Conservation (phyloP, 306 rosid genomes). For the Corylus avellana region DNA sequence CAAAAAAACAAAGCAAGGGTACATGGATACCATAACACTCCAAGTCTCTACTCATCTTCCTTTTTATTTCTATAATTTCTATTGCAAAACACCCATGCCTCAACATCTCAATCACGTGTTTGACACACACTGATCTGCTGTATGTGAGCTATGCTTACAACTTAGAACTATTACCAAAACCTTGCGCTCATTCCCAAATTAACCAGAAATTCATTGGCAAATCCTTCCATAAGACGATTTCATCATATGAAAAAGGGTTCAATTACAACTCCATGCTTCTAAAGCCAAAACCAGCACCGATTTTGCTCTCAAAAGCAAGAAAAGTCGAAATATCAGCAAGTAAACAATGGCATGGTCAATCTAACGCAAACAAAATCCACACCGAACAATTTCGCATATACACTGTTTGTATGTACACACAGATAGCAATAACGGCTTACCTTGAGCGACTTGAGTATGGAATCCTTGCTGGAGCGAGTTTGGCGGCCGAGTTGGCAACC, state of each 20-base stretch:
- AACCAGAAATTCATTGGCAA: not conserved
- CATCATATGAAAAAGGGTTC: not conserved
- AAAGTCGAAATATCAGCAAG: not conserved
- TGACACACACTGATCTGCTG: not conserved
- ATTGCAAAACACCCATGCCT: not conserved
- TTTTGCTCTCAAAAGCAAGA: not conserved
- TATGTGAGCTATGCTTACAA: not conserved
- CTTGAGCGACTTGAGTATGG: slow-evolving; percentile 65
- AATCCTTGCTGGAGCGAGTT: slow-evolving; percentile 69
- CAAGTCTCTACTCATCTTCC: not conserved
- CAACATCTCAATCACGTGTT: not conserved
- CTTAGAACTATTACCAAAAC: not conserved
- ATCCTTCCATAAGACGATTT: not conserved
- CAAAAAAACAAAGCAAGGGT: not conserved
- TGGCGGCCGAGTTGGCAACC: slow-evolving; percentile 54
- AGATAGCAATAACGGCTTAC: slow-evolving; percentile 32
- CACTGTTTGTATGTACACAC: not conserved
- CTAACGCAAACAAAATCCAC: not conserved
- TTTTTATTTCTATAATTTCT: not conserved
- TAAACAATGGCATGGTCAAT: not conserved
- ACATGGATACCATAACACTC: not conserved
- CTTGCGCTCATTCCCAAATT: not conserved
- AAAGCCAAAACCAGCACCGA: not conserved
- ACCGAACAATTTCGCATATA: not conserved
- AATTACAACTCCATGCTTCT: not conserved